Percentiles rank a stretch among this genome's conserved stretches.
Evolutionary conservation across 108 stramenopile genomes (phyloP).

Genomic region (Pseudonitzschia delicatissima): DNA sequence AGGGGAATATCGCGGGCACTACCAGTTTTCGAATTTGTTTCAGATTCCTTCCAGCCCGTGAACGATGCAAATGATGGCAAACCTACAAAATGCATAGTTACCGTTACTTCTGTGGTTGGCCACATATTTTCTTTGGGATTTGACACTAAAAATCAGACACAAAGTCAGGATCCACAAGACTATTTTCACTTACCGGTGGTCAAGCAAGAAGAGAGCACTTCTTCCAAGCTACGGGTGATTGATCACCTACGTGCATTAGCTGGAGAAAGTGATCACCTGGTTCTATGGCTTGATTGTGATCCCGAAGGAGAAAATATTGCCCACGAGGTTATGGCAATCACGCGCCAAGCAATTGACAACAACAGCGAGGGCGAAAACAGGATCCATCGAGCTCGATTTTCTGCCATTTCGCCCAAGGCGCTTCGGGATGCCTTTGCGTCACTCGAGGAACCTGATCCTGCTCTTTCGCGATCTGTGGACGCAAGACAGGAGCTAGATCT

Average conservation of each 20-base stretch:
- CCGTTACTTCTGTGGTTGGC: slow-evolving; percentile 65
- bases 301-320: slow-evolving; percentile 71
- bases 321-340: slow-evolving; percentile 64
- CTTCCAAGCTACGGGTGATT: slow-evolving; percentile 31
- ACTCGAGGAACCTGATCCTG: slow-evolving; percentile 48
- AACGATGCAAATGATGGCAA: not conserved
- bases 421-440: slow-evolving; percentile 43
- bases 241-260: slow-evolving; percentile 43
- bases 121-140: slow-evolving; percentile 62
- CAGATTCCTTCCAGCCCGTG: slow-evolving; percentile 14
- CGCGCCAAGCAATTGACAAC: slow-evolving; percentile 15
- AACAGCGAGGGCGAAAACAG: slow-evolving; percentile 10
- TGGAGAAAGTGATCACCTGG: slow-evolving; percentile 28
- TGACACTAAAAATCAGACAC: slow-evolving; percentile 45
- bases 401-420: slow-evolving; percentile 61
- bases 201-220: slow-evolving; percentile 24
- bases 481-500: slow-evolving; percentile 78
- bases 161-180: slow-evolving; percentile 51
- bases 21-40: slow-evolving; percentile 28
- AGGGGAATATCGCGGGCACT: slow-evolving; percentile 32
- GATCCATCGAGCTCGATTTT: slow-evolving; percentile 66
- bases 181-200: slow-evolving; percentile 35
- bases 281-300: slow-evolving; percentile 63
- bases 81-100: slow-evolving; percentile 13
- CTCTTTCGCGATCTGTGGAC: slow-evolving; percentile 60